phyloP scores from a whole-genome alignment of 169 alveolate genomes.

The Cryptosporidium bovis region DNA sequence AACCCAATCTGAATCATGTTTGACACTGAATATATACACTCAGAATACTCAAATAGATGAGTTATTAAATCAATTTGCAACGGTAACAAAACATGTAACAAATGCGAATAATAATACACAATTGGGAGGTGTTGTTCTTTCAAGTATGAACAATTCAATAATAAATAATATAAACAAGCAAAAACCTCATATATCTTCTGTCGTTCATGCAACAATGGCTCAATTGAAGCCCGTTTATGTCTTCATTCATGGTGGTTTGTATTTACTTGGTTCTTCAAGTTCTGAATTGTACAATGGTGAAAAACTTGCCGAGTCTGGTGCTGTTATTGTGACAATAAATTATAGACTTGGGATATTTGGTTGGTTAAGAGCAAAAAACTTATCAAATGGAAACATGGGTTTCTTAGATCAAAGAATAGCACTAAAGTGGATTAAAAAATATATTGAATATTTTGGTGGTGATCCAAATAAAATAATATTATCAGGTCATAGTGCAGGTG shows the following conservation, averaged over 20 bases:
- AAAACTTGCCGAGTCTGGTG: conserved; percentile 71
- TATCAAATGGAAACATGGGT: conserved; percentile 76
- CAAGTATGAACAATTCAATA: conserved; percentile 19
- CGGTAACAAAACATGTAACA: conserved; percentile 40
- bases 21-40: conserved; percentile 58
- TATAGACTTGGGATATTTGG: conserved; percentile 80
- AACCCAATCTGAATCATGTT: conserved; percentile 63
- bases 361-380: conserved; percentile 59
- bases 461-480: conserved; percentile 76
- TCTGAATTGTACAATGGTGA: conserved; percentile 56
- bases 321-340: conserved; percentile 76
- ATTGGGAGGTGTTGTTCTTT: neutral
- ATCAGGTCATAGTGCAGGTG: conserved; percentile 81
- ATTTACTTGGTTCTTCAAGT: conserved; percentile 58
- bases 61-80: conserved; percentile 39
- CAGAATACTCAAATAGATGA: conserved; percentile 34
- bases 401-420: conserved; percentile 80
- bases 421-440: conserved; percentile 79
- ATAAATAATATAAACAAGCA: conserved; percentile 36
- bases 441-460: conserved; percentile 80
- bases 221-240: conserved; percentile 55
- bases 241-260: conserved; percentile 63
- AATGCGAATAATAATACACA: conserved; percentile 15
- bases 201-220: conserved; percentile 16
- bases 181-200: conserved; percentile 40